phyloP scores from a whole-genome alignment of 371 early-diverging fungal genomes.

The Umbelopsis sp. region DNA sequence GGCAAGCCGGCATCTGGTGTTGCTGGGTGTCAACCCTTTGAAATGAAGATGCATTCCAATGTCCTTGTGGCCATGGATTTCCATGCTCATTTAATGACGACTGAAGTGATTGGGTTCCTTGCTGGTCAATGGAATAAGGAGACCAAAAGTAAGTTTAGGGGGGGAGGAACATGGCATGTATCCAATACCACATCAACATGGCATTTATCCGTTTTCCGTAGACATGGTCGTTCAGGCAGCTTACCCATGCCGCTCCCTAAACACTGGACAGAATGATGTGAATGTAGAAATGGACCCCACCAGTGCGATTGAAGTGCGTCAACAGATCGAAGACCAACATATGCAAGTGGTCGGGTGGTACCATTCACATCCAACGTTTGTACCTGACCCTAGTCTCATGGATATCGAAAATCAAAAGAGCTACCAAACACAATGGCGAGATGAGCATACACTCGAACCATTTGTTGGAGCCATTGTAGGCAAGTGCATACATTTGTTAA shows the following conservation, averaged over 20 bases:
- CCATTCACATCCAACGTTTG: conserved; percentile 84
- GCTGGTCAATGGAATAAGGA: conserved; percentile 76
- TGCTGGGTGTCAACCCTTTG: conserved; percentile 78
- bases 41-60: conserved; percentile 71
- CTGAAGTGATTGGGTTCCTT: conserved; percentile 87
- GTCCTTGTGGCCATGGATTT: conserved; percentile 85
- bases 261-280: conserved; percentile 71
- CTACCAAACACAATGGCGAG: conserved; percentile 57
- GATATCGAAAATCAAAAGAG: conserved; percentile 85
- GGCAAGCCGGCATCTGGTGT: conserved; percentile 72
- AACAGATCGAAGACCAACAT: conserved; percentile 68
- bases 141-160: conserved; percentile 37
- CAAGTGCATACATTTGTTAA: conserved; percentile 23
- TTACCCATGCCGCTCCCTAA: conserved; percentile 76
- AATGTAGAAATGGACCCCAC: conserved; percentile 92
- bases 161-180: not conserved
- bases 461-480: conserved; percentile 92
- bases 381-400: conserved; percentile 73
- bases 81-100: conserved; percentile 84
- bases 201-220: conserved; percentile 17
- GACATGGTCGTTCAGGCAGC: conserved; percentile 64
- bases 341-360: conserved; percentile 90
- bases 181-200: not conserved
- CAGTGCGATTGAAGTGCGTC: conserved; percentile 75
- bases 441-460: conserved; percentile 55